Evolutionary conservation across 1,139 yeast species (phyloP), one percentile per base, ranked within the genome.

Genomic region (Geotrichum aggregatum): DNA sequence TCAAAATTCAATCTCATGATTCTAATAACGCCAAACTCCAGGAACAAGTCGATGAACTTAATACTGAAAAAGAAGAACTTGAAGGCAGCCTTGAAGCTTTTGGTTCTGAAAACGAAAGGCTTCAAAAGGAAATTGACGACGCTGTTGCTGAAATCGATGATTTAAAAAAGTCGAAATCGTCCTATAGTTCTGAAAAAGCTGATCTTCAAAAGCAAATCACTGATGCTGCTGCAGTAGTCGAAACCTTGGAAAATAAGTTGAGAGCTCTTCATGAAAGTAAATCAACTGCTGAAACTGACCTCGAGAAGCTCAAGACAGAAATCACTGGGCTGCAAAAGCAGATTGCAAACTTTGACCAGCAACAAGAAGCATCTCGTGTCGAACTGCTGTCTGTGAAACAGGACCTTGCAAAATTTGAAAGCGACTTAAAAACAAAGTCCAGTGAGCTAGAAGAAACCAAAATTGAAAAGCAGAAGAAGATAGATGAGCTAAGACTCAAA

Each of bases 11-110:
- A 19, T 47, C 55, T 5, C 54, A 58, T 4, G 50, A 57, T 22
- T 55, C 58, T 26, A 54, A 54, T 18, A 57, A 50, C 18, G 54
- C 41, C 3, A 48, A 48, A 21, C 55, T 55, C 22, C 49, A 48
- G 18, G 39, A 41, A n/a, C 54, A 56, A 33, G 47, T 54, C 35
- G 46, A 52, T n/a, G 44, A 31, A 3, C 51, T 44, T 16, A 26
- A 42, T 19, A 33, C 36, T 14, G 47, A 36, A 16, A 45, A 52
- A 31, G 48, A 36, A 40, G 46, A 53, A 1, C 38, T 51, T 6
- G 48, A 51, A 28, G 19, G 43, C n/a, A 52, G 50, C 31, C 33
- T 21, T 18, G 36, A 51, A 21, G 41, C 44, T 13, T 38, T 48
- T 5, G 46, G 55, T 41, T 52, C 52, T 13, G 57, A 57, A 40